phyloP scores from a whole-genome alignment of 495 filamentous ascomycete genomes.

The Neurospora pannonica region DNA sequence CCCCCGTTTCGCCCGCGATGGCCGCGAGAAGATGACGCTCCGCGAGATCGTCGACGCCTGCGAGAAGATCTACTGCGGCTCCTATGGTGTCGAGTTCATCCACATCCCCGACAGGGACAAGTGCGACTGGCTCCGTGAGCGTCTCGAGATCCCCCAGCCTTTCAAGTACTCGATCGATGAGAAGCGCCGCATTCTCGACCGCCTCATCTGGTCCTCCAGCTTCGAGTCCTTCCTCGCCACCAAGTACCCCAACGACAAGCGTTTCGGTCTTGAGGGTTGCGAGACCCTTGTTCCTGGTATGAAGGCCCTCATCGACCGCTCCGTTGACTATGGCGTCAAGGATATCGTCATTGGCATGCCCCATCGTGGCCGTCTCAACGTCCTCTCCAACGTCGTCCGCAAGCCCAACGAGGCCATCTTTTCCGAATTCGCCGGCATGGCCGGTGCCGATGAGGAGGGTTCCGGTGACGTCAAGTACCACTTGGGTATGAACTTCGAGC shows the following conservation, averaged over 20 bases:
- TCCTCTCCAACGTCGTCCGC: conserved; percentile 94
- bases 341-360: conserved; percentile 99
- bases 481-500: conserved; percentile 99
- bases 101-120: conserved; percentile 96
- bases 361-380: conserved; percentile 95
- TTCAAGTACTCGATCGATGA: conserved; percentile 96
- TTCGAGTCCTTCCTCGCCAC: conserved; percentile 91
- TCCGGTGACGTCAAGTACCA: conserved; percentile 99
- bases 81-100: conserved; percentile 95
- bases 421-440: conserved; percentile 87
- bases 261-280: conserved; percentile 95
- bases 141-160: conserved; percentile 84
- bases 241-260: conserved; percentile 99
- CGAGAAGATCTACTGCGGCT: conserved; percentile 92
- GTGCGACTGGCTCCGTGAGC: conserved; percentile 95
- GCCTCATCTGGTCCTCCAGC: conserved; percentile 94
- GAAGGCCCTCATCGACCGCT: conserved; percentile 97
- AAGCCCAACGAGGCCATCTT: conserved; percentile 99
- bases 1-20: conserved; percentile 80
- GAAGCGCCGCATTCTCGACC: conserved; percentile 93
- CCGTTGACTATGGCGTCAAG: conserved; percentile 95
- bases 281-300: conserved; percentile 95
- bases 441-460: conserved; percentile 86
- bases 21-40: conserved; percentile 89
- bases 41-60: conserved; percentile 89